Conservation (phyloP, 225 moss, liverwort and hornwort genomes). For the Bryoerythrophyllum caledonicum region DNA sequence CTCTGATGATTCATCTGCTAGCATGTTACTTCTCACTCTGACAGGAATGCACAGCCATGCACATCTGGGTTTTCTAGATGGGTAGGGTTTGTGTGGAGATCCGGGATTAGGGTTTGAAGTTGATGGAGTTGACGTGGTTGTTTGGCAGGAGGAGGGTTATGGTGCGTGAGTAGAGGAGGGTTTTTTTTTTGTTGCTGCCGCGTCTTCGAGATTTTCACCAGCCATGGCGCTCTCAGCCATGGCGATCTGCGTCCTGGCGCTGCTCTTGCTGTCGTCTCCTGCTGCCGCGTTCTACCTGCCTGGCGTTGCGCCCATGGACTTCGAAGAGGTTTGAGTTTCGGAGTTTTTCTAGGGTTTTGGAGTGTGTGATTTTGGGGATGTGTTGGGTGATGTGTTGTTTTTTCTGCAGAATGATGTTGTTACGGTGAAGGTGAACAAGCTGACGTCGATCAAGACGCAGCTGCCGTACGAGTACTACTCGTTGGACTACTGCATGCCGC, state of each 20-base stretch:
- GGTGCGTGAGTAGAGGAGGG: neutral
- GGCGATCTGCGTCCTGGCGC: constrained; percentile 15
- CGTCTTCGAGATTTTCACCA: neutral
- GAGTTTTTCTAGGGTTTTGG: neutral
- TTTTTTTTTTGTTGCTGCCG: neutral
- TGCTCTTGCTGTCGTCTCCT: constrained; percentile 12
- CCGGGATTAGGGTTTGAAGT: neutral
- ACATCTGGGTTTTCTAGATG: neutral
- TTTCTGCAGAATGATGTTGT: constrained; percentile 37
- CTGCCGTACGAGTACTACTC: constrained; percentile 77
- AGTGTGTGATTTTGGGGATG: no score
- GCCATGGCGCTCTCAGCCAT: constrained; percentile 20
- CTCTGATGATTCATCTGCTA: neutral
- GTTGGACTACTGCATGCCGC: constrained; percentile 62
- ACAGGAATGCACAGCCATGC: no score
- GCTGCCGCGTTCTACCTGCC: constrained; percentile 64
- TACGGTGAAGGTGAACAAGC: constrained; percentile 78
- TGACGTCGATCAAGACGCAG: constrained; percentile 72
- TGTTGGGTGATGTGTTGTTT: neutral
- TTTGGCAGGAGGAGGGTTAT: neutral
- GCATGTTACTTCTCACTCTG: neutral
- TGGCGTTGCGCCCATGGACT: constrained; percentile 73
- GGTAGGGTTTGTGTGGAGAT: neutral
- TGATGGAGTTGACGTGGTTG: neutral
- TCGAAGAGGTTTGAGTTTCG: constrained; percentile 31